Conservation (phyloP, 495 filamentous ascomycete genomes). For the Evernia prunastri region DNA sequence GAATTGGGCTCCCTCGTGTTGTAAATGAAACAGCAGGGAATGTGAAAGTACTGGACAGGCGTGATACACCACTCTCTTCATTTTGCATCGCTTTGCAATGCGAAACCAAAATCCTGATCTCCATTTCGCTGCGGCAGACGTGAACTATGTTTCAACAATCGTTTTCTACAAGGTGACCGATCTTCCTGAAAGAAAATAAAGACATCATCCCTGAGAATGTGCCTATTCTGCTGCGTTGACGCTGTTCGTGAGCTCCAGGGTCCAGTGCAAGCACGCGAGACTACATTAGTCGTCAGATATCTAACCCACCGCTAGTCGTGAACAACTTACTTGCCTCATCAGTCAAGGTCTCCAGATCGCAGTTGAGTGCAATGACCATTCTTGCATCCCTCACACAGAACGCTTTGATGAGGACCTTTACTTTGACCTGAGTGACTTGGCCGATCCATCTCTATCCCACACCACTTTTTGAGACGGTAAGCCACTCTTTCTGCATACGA, state of each 20-base stretch:
- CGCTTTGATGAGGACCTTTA: conserved; percentile 35
- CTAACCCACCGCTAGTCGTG: background rate
- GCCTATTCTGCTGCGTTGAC: conserved; percentile 7
- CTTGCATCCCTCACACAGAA: conserved; percentile 46
- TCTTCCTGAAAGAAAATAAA: conserved; percentile 7
- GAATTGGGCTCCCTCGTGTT: too few species aligned
- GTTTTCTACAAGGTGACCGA: background rate
- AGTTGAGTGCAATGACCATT: conserved; percentile 37
- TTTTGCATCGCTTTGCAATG: background rate
- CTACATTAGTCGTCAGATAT: conserved; percentile 7
- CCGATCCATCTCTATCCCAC: conserved; percentile 36
- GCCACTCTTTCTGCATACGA: conserved; percentile 46
- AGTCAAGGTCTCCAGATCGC: conserved; percentile 6
- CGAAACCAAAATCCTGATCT: background rate
- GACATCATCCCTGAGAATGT: conserved; percentile 3
- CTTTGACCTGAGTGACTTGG: conserved; percentile 25
- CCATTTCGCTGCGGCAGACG: conserved; percentile 1
- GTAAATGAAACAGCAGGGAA: too few species aligned
- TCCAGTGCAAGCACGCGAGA: background rate
- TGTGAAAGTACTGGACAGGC: too few species aligned
- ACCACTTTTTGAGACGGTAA: conserved; percentile 47
- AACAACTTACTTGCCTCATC: conserved; percentile 11
- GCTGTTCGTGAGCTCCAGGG: conserved; percentile 1
- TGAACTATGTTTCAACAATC: background rate
- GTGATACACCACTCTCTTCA: background rate